A percentile compares a stretch with the other conserved stretches of the same genome.
Evolutionary conservation across 176 grass and related monocot species (phyloP).

Genomic region (Raddia distichophylla): DNA sequence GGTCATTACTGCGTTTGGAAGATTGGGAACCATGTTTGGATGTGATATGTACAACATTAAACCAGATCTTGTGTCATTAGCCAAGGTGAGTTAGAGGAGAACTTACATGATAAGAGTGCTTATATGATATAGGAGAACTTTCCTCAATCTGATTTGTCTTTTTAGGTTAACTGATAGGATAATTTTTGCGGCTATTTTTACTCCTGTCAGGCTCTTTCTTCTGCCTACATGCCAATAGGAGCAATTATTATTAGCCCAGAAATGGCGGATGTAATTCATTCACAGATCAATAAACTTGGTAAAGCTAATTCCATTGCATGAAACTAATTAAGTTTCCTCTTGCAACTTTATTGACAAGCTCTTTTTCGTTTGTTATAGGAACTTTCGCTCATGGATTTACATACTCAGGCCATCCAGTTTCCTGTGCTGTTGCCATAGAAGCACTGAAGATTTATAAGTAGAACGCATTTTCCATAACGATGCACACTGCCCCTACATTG

Average conservation of each 20-base stretch:
- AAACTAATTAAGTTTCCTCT: conserved; percentile 15
- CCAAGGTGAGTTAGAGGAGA: conserved; percentile 54
- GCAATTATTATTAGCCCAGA: conserved; percentile 89
- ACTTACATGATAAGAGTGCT: neutral
- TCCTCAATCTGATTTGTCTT: too few relatives aligned
- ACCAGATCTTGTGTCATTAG: conserved; percentile 93
- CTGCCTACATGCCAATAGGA: conserved; percentile 89
- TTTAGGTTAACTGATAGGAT: too few relatives aligned
- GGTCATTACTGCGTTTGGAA: conserved; percentile 96
- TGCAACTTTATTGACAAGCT: conserved; percentile 12
- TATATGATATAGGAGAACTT: neutral
- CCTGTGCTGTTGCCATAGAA: conserved; percentile 92
- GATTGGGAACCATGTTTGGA: conserved; percentile 93
- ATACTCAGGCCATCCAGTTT: conserved; percentile 88
- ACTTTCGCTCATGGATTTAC: conserved; percentile 98
- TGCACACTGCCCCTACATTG: neutral
- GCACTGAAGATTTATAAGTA: conserved; percentile 87
- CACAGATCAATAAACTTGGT: conserved; percentile 97
- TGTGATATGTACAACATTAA: conserved; percentile 86
- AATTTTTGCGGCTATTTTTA: neutral
- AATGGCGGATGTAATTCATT: conserved; percentile 81
- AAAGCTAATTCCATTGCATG: conserved; percentile 33
- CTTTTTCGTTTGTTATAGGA: conserved; percentile 46
- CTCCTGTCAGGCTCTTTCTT: conserved; percentile 75
- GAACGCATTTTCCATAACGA: neutral